Conservation (phyloP, 2,329 filamentous ascomycete genomes). For the Monilinia fructicola region DNA sequence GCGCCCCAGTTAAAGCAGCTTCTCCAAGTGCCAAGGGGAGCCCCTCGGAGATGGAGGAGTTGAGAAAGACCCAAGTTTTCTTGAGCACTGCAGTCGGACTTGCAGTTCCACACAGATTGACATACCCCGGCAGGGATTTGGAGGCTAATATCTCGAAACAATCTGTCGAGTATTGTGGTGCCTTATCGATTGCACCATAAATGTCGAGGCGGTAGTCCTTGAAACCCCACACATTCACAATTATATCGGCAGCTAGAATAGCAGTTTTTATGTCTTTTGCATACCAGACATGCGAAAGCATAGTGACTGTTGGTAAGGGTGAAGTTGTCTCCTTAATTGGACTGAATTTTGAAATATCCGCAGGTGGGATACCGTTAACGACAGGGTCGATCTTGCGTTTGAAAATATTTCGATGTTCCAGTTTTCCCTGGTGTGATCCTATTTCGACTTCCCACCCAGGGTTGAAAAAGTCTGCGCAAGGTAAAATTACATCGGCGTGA, state of each 20-base stretch:
- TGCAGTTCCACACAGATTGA: slow-evolving; percentile 45
- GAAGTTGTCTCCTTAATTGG: slow-evolving; percentile 60
- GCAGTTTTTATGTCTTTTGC: slow-evolving; percentile 64
- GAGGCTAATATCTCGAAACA: slow-evolving; percentile 46
- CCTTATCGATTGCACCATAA: slow-evolving; percentile 63
- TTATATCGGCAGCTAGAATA: slow-evolving; percentile 62
- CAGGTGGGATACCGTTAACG: slow-evolving; percentile 58
- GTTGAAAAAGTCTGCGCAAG: slow-evolving; percentile 61
- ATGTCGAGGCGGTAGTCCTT: slow-evolving; percentile 62
- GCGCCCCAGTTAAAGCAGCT: slow-evolving; percentile 55
- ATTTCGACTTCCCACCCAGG: slow-evolving; percentile 64
- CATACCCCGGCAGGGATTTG: slow-evolving; percentile 35
- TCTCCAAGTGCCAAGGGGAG: slow-evolving; percentile 58
- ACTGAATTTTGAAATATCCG: slow-evolving; percentile 57
- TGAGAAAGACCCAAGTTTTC: slow-evolving; percentile 53
- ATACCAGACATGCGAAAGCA: slow-evolving; percentile 60
- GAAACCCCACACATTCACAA: slow-evolving; percentile 66
- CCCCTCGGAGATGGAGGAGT: slow-evolving; percentile 57
- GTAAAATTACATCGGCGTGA: slow-evolving; percentile 60
- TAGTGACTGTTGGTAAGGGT: slow-evolving; percentile 60
- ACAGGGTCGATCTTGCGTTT: slow-evolving; percentile 62
- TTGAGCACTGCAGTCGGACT: slow-evolving; percentile 45
- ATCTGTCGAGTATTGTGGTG: slow-evolving; percentile 61
- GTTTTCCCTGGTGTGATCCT: slow-evolving; percentile 55
- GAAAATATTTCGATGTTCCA: slow-evolving; percentile 58